A percentile compares a stretch with the other conserved stretches of the same genome.
Evolutionary conservation across 306 rosid species (phyloP).

Genomic region (Bauhinia variegata): DNA sequence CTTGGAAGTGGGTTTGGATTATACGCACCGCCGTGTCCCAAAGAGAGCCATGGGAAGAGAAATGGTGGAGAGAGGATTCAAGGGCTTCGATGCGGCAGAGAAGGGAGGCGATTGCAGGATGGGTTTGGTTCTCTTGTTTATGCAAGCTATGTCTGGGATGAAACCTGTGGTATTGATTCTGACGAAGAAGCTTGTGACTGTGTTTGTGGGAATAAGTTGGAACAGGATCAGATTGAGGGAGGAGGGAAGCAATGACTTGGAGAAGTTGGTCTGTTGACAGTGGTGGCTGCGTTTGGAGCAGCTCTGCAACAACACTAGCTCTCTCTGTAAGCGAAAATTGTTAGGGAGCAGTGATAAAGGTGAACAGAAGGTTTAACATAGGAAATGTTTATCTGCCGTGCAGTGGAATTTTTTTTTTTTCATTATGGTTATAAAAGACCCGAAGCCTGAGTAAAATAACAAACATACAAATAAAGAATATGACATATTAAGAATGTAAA

Average conservation of each 20-base stretch:
- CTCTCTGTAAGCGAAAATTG: no score
- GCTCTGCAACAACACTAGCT: slow-evolving; percentile 40
- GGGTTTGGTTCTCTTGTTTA: slow-evolving; percentile 27
- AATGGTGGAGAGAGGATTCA: slow-evolving; percentile 63
- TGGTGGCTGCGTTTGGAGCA: slow-evolving; percentile 39
- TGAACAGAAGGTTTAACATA: no score
- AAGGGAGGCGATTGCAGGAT: slow-evolving; percentile 55
- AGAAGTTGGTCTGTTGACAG: slow-evolving; percentile 52
- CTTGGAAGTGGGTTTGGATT: slow-evolving; percentile 81
- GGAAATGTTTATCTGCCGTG: no score
- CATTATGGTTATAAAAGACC: no score
- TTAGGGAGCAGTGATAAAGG: no score
- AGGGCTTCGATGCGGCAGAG: slow-evolving; percentile 79
- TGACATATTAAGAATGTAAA: no score
- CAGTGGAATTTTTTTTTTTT: no score
- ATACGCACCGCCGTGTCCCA: slow-evolving; percentile 69
- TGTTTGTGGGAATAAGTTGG: slow-evolving; percentile 15
- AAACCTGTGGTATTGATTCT: slow-evolving; percentile 16
- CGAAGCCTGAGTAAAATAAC: no score
- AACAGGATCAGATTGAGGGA: slow-evolving; percentile 42
- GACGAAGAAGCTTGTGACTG: slow-evolving; percentile 28
- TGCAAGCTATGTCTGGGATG: slow-evolving; percentile 26
- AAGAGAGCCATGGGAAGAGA: slow-evolving; percentile 53
- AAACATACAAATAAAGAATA: no score
- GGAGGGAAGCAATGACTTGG: slow-evolving; percentile 56